These are phyloP conservation scores for Vicia sativa DNA, from an alignment of 306 rosid species.

Conservation along the genomic window DNA sequence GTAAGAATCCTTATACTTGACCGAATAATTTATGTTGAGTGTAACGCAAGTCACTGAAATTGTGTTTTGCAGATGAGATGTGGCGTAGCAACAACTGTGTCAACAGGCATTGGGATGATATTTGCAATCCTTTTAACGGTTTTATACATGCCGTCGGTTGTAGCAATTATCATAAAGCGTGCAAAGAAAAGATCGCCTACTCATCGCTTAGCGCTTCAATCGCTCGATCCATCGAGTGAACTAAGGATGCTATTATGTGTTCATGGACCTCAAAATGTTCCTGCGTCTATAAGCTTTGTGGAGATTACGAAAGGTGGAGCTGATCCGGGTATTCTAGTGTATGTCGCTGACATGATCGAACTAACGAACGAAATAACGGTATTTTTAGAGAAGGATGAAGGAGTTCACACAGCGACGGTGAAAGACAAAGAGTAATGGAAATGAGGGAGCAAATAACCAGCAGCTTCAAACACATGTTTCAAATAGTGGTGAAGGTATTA, in stretches of 20 bases:
- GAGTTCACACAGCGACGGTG: constrained; percentile 48
- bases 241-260: constrained; percentile 66
- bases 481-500: constrained; percentile 55
- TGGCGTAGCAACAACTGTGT: constrained; percentile 32
- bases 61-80: constrained; percentile 43
- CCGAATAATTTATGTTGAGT: not conserved
- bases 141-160: constrained; percentile 65
- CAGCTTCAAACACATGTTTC: constrained; percentile 53
- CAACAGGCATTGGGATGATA: constrained; percentile 60
- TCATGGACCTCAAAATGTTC: constrained; percentile 69
- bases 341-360: constrained; percentile 75
- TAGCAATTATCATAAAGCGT: constrained; percentile 70
- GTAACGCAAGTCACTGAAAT: not conserved
- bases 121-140: constrained; percentile 62
- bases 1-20: constrained; percentile 48
- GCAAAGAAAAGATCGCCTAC: constrained; percentile 75
- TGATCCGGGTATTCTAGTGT: constrained; percentile 66
- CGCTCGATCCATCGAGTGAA: constrained; percentile 63
- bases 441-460: constrained; percentile 66
- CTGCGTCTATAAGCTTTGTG: constrained; percentile 68
- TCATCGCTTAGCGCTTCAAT: constrained; percentile 70
- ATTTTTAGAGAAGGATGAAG: constrained; percentile 52
- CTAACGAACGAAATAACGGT: constrained; percentile 64
- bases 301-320: constrained; percentile 71
- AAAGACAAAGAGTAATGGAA: constrained; percentile 50